These are phyloP conservation scores for Boletus pseudo-olivaceus DNA, from an alignment of 768 basidiomycete species.

Conservation along the genomic window DNA sequence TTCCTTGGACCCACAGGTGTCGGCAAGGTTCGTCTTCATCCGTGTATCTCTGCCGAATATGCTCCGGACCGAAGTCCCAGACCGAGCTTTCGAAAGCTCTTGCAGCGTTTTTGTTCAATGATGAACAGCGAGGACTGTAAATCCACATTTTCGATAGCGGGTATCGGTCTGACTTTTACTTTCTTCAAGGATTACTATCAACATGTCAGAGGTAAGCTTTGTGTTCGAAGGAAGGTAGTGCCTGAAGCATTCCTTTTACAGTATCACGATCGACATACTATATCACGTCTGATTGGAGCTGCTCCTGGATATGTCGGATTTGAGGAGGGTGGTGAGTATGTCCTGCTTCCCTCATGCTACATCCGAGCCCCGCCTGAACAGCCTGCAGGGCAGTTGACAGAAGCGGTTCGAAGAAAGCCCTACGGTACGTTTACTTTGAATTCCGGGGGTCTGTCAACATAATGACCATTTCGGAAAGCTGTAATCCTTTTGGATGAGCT, in stretches of 20 bases:
- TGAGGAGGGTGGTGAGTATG: slow-evolving; percentile 60
- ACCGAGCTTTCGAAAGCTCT: slow-evolving; percentile 89
- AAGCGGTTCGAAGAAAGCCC: slow-evolving; percentile 60
- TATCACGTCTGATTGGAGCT: slow-evolving; percentile 87
- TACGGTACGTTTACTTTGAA: slow-evolving; percentile 37
- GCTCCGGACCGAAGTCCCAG: slow-evolving; percentile 25
- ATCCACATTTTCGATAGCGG: slow-evolving; percentile 23
- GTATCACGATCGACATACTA: slow-evolving; percentile 89
- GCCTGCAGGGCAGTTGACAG: slow-evolving; percentile 52
- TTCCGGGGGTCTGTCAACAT: not conserved
- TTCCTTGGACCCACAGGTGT: slow-evolving; percentile 89
- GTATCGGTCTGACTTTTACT: not conserved
- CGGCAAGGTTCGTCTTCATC: slow-evolving; percentile 53
- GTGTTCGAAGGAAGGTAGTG: not conserved
- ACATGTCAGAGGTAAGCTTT: slow-evolving; percentile 77
- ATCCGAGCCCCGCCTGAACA: not conserved
- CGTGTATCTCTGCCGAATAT: not conserved
- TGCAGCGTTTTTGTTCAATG: slow-evolving; percentile 85
- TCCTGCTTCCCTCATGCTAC: not conserved
- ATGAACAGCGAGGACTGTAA: slow-evolving; percentile 81
- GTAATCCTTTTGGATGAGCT: slow-evolving; percentile 66
- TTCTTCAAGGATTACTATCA: slow-evolving; percentile 73
- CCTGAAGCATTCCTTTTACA: slow-evolving; percentile 26
- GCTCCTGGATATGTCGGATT: slow-evolving; percentile 88
- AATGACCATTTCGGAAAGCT: slow-evolving; percentile 31